A percentile compares a stretch with the other conserved stretches of the same genome.
Conservation (phyloP, 371 early-diverging fungal genomes). For the Mucor lusitanicus region DNA sequence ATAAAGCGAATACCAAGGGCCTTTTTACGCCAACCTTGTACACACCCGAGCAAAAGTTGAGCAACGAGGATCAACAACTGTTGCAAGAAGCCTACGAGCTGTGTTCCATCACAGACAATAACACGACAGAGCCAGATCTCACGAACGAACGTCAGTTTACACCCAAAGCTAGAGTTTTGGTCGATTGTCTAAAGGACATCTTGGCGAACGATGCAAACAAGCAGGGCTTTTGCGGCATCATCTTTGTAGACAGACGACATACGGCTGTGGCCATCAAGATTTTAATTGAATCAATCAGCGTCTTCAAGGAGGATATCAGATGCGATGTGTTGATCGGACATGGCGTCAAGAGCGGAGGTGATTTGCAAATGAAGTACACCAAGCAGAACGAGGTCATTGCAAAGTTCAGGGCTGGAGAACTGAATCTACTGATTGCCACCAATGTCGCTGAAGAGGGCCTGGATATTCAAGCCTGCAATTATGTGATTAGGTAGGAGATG, state of each 20-base stretch:
- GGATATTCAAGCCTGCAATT: slow-evolving; percentile 90
- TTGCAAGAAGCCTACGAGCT: slow-evolving; percentile 17
- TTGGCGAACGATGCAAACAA: slow-evolving; percentile 29
- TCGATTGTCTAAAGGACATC: slow-evolving; percentile 53
- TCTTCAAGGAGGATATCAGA: slow-evolving; percentile 50
- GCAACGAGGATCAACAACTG: slow-evolving; percentile 18
- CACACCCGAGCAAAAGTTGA: neutral
- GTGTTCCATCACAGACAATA: neutral
- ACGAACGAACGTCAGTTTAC: slow-evolving; percentile 38
- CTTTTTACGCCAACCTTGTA: slow-evolving; percentile 2
- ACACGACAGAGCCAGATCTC: slow-evolving; percentile 15
- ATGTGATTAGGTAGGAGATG: slow-evolving; percentile 74
- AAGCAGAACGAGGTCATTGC: slow-evolving; percentile 65
- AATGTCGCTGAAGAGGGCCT: slow-evolving; percentile 96
- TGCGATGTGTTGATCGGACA: slow-evolving; percentile 73
- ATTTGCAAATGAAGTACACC: slow-evolving; percentile 56
- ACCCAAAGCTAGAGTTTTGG: slow-evolving; percentile 55
- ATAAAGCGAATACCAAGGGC: slow-evolving; percentile 14
- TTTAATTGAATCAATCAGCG: slow-evolving; percentile 42
- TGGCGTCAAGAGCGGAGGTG: slow-evolving; percentile 40
- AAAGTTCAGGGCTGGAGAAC: slow-evolving; percentile 61
- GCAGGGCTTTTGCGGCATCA: slow-evolving; percentile 73
- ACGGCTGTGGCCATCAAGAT: slow-evolving; percentile 64
- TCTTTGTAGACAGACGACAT: slow-evolving; percentile 75
- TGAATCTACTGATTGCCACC: slow-evolving; percentile 88